These are phyloP conservation scores for Clathrus columnatus DNA, from an alignment of 768 basidiomycete genomes.

Conservation along the genomic window DNA sequence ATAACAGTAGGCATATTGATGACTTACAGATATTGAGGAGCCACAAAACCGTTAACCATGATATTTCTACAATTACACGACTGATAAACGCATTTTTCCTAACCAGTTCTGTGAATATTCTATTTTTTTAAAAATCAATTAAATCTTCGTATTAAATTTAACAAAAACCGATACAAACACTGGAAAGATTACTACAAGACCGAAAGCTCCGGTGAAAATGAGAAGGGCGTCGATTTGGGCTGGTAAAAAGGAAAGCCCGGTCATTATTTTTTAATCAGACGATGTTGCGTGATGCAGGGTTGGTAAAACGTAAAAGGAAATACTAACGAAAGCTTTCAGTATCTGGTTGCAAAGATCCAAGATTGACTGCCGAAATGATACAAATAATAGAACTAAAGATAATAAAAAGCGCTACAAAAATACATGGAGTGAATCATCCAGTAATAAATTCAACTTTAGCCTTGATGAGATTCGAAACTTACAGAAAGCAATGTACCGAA, in stretches of 20 bases:
- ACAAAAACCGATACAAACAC: conserved; percentile 35
- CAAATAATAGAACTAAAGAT: conserved; percentile 57
- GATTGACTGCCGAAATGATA: conserved; percentile 63
- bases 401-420: conserved; percentile 17
- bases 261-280: no score
- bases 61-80: conserved; percentile 64
- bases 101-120: conserved; percentile 51
- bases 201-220: conserved; percentile 48
- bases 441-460: neutral
- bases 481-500: conserved; percentile 60
- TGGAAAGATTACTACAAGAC: conserved; percentile 48
- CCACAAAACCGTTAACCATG: conserved; percentile 52
- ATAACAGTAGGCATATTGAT: conserved; percentile 1
- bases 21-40: conserved; percentile 50
- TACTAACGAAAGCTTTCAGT: conserved; percentile 5
- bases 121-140: conserved; percentile 17
- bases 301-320: neutral
- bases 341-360: conserved; percentile 22
- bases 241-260: conserved; percentile 15
- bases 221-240: conserved; percentile 51
- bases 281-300: conserved; percentile 10
- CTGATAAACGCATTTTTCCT: conserved; percentile 42
- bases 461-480: conserved; percentile 16
- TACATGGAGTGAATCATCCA: neutral
- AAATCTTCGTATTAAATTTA: neutral